Percentiles rank a stretch among this genome's conserved stretches.
These are phyloP conservation scores for Talaromyces thailandensis DNA, from an alignment of 495 filamentous ascomycete species.

Conservation along the genomic window DNA sequence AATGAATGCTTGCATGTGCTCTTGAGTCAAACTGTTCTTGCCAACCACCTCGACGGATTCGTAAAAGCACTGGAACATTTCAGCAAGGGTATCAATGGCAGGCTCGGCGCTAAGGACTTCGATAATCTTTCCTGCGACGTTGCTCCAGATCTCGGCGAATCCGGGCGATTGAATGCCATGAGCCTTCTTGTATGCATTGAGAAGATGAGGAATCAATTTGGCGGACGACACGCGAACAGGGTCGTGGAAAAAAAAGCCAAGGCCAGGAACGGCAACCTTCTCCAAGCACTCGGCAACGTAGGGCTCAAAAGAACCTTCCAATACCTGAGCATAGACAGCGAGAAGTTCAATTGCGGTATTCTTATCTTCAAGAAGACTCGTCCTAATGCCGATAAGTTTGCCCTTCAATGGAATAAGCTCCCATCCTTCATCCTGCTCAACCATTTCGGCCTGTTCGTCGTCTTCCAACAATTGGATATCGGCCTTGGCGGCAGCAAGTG, in stretches of 20 bases:
- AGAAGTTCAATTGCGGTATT: slow-evolving; percentile 97
- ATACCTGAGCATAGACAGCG: slow-evolving; percentile 89
- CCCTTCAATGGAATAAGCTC: slow-evolving; percentile 93
- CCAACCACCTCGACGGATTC: slow-evolving; percentile 94
- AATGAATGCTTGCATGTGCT: slow-evolving; percentile 82
- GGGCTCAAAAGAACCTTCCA: slow-evolving; percentile 84
- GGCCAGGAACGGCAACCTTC: slow-evolving; percentile 86
- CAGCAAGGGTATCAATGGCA: slow-evolving; percentile 89
- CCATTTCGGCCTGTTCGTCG: slow-evolving; percentile 84
- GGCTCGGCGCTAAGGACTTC: slow-evolving; percentile 94
- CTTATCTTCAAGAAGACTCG: slow-evolving; percentile 93
- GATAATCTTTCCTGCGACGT: slow-evolving; percentile 80
- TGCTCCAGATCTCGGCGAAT: slow-evolving; percentile 71
- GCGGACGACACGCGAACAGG: slow-evolving; percentile 92
- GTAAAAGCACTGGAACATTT: slow-evolving; percentile 99
- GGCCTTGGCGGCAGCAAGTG: slow-evolving; percentile 89
- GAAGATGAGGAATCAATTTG: slow-evolving; percentile 86
- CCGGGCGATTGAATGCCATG: slow-evolving; percentile 69
- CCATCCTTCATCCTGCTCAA: slow-evolving; percentile 96
- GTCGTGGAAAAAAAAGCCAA: slow-evolving; percentile 99
- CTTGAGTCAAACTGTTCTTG: slow-evolving; percentile 63
- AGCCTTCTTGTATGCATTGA: slow-evolving; percentile 87
- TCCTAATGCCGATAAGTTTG: slow-evolving; percentile 97
- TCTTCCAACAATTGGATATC: slow-evolving; percentile 96
- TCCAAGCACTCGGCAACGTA: slow-evolving; percentile 93